Conservation (phyloP, 345 rosid genomes). For the Gossypium ekmanianum region DNA sequence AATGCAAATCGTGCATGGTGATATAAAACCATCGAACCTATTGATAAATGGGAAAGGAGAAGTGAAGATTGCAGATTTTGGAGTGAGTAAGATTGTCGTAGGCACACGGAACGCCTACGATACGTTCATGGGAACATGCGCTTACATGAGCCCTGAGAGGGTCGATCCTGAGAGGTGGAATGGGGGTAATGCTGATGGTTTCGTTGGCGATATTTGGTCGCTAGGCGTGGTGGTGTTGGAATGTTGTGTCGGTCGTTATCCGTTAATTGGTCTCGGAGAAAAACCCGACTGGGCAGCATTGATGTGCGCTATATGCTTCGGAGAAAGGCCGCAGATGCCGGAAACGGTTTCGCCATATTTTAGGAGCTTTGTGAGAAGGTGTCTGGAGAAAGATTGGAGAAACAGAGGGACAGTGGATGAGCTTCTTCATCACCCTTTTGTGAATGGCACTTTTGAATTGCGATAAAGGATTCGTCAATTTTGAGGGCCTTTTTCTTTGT, state of each 20-base stretch:
- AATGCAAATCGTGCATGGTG: constrained; percentile 55
- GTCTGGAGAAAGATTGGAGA: constrained; percentile 65
- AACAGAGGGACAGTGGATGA: constrained; percentile 48
- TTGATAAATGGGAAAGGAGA: constrained; percentile 45
- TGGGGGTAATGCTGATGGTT: constrained; percentile 37
- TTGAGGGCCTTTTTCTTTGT: background rate
- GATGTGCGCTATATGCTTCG: constrained; percentile 51
- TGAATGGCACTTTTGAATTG: constrained; percentile 15
- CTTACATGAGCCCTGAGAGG: constrained; percentile 72
- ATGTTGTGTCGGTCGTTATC: constrained; percentile 53
- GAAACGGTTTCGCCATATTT: constrained; percentile 43
- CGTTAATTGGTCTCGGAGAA: constrained; percentile 45
- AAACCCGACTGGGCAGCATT: constrained; percentile 60
- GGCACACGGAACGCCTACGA: constrained; percentile 18
- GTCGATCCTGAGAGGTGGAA: constrained; percentile 52
- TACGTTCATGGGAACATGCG: constrained; percentile 50
- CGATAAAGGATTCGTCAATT: background rate
- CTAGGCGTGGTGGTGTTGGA: constrained; percentile 58
- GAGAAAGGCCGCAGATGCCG: constrained; percentile 42
- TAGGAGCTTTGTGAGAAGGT: constrained; percentile 37
- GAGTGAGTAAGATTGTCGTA: constrained; percentile 45
- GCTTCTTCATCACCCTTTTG: constrained; percentile 56
- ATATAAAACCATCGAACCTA: constrained; percentile 65
- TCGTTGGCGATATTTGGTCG: constrained; percentile 58
- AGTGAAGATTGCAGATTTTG: constrained; percentile 67